Percentiles rank a stretch among this genome's conserved stretches.
Evolutionary conservation across 2,329 filamentous ascomycete species (phyloP).

Genomic region (Aspergillus fumigatus): DNA sequence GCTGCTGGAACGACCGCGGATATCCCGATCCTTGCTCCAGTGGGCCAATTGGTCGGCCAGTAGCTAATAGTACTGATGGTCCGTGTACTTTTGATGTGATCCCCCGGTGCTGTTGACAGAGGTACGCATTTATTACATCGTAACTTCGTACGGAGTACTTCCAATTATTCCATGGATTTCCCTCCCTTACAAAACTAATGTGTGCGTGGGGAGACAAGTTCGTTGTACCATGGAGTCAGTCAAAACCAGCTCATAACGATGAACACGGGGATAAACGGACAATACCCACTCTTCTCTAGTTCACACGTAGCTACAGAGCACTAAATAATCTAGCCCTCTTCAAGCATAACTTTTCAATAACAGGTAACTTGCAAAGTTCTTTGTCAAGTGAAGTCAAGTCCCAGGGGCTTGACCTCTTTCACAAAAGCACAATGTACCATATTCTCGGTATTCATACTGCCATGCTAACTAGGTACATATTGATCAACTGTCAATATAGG

Average conservation of each 20-base stretch:
- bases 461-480: not conserved
- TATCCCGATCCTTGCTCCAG: constrained; percentile 27
- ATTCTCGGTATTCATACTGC: not conserved
- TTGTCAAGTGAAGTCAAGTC: not conserved
- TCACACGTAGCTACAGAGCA: not conserved
- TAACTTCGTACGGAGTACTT: no score
- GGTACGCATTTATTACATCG: not conserved
- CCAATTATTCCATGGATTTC: no score
- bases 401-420: not conserved
- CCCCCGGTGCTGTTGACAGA: not conserved
- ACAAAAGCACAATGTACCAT: not conserved
- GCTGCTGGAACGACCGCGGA: constrained; percentile 27
- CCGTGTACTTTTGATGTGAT: constrained; percentile 29
- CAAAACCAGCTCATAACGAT: not conserved
- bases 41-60: constrained; percentile 25
- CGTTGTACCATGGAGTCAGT: no score
- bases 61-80: constrained; percentile 3
- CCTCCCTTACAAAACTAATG: no score
- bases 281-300: not conserved
- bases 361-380: no score
- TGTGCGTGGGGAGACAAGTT: no score
- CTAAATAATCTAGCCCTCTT: not conserved
- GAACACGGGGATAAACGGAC: not conserved
- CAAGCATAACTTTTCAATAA: not conserved
- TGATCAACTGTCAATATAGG: no score